Conservation (phyloP, 495 filamentous ascomycete species). For the Tuber microsphaerosporum region DNA sequence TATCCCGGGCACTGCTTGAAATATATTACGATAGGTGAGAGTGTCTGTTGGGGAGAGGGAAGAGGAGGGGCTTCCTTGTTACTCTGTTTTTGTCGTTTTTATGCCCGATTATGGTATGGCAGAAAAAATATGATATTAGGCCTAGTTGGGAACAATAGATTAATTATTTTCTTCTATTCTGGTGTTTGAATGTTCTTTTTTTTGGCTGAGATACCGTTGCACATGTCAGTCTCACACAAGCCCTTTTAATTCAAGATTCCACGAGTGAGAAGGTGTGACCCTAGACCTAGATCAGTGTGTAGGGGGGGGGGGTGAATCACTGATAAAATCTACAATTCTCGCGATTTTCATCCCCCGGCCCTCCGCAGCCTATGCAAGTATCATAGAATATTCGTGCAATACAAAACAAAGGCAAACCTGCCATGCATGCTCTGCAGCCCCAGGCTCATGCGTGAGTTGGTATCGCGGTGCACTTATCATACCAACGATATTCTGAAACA, state of each 20-base stretch:
- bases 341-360: not conserved
- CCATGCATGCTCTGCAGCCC: too few relatives aligned
- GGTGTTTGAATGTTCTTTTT: not conserved
- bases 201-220: not conserved
- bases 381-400: too few relatives aligned
- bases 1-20: slow-evolving; percentile 54
- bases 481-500: too few relatives aligned
- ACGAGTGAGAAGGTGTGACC: not conserved
- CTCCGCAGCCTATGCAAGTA: not conserved
- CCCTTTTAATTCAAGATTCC: not conserved
- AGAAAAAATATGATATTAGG: not conserved
- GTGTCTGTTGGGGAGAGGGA: not conserved
- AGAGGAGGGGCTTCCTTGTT: too few relatives aligned
- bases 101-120: not conserved
- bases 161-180: not conserved
- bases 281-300: not conserved
- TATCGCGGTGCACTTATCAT: too few relatives aligned
- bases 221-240: not conserved
- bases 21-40: not conserved
- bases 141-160: not conserved
- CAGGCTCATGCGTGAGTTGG: too few relatives aligned
- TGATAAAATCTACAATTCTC: not conserved
- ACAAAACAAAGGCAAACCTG: not conserved
- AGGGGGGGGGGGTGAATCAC: not conserved
- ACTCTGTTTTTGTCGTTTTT: not conserved